A percentile compares a stretch with the other conserved stretches of the same genome.
Conservation (phyloP, 805 yeast species). For the Starmerella asiatica region DNA sequence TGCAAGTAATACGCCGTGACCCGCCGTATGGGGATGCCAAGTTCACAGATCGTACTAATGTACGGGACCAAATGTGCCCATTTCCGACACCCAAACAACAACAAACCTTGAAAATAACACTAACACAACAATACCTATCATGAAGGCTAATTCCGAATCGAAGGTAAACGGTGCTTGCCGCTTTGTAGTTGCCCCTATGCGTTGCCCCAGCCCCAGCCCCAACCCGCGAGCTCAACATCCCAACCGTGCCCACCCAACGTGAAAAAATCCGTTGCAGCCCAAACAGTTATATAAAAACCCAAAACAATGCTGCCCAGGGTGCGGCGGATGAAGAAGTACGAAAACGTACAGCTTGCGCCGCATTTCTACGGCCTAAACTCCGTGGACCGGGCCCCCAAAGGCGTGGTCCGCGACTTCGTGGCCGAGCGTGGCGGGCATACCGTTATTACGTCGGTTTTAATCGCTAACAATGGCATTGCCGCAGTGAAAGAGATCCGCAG, state of each 20-base stretch:
- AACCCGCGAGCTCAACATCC: background rate
- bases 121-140: too few species aligned
- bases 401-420: constrained; percentile 69
- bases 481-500: constrained; percentile 98
- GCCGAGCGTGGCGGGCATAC: constrained; percentile 84
- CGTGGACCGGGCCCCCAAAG: constrained; percentile 57
- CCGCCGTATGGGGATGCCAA: too few species aligned
- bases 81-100: too few species aligned
- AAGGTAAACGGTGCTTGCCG: too few species aligned
- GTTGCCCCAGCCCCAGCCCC: background rate
- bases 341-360: constrained; percentile 36
- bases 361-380: constrained; percentile 78
- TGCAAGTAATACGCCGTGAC: too few species aligned
- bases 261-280: background rate
- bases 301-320: constrained; percentile 9
- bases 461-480: constrained; percentile 98
- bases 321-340: constrained; percentile 21
- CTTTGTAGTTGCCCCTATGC: too few species aligned
- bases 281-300: background rate
- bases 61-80: too few species aligned
- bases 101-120: too few species aligned
- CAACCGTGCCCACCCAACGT: background rate
- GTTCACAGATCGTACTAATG: too few species aligned
- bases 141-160: too few species aligned
- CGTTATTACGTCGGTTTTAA: constrained; percentile 65